Evolutionary conservation across 306 rosid species (phyloP).

Genomic region (Prunus kanzakura): DNA sequence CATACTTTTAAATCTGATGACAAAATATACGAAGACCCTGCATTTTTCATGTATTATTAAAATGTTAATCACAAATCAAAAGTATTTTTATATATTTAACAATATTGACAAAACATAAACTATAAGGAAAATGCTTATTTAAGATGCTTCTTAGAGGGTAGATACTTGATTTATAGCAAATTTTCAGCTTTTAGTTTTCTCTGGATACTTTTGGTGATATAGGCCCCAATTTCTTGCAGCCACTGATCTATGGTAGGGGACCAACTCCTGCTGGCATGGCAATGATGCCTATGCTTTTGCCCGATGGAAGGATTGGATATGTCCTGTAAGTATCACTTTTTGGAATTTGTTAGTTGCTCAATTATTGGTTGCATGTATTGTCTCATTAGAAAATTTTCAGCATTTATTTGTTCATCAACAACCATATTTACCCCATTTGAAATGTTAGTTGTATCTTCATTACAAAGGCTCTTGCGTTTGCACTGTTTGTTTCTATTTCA

Average conservation of each 20-base stretch:
- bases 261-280: slow-evolving; percentile 55
- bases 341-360: not conserved
- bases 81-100: not conserved
- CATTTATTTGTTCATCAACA: not conserved
- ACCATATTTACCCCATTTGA: not conserved
- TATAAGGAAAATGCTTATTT: not conserved
- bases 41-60: not conserved
- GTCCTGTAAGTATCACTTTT: slow-evolving; percentile 51
- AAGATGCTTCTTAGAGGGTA: too few relatives aligned
- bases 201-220: slow-evolving; percentile 21
- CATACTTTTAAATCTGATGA: not conserved
- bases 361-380: not conserved
- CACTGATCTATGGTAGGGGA: slow-evolving; percentile 62
- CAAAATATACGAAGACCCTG: not conserved
- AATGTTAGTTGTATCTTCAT: not conserved
- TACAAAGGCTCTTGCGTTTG: not conserved
- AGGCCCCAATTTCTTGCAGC: slow-evolving; percentile 48
- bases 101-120: not conserved
- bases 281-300: slow-evolving; percentile 74
- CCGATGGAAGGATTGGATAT: slow-evolving; percentile 67
- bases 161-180: not conserved
- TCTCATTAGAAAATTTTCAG: not conserved
- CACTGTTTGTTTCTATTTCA: not conserved
- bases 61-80: not conserved
- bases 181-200: not conserved